phyloP scores from a whole-genome alignment of 2,329 filamentous ascomycete genomes.

The Leptosphaerulina australis region DNA sequence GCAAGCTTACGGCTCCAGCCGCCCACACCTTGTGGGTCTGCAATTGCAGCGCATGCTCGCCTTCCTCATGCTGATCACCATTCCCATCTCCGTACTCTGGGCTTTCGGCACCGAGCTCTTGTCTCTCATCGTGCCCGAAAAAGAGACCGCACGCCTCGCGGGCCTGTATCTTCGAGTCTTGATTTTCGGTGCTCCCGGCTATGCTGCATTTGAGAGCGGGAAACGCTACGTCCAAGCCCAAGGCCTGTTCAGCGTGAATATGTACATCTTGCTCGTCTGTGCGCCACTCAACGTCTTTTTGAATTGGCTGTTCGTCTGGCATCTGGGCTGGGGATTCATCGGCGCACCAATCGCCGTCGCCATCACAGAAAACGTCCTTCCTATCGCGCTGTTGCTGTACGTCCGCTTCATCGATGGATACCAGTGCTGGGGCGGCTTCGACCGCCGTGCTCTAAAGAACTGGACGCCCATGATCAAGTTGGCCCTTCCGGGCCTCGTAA shows the following conservation, averaged over 20 bases:
- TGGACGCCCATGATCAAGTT: slow-evolving; percentile 87
- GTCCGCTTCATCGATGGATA: slow-evolving; percentile 72
- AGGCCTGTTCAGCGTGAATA: slow-evolving; percentile 80
- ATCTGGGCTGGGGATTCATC: slow-evolving; percentile 62
- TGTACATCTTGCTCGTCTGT: slow-evolving; percentile 81
- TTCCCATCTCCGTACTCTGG: slow-evolving; percentile 77
- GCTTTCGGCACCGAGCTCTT: slow-evolving; percentile 70
- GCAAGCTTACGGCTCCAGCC: slow-evolving; percentile 91
- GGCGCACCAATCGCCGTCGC: slow-evolving; percentile 80
- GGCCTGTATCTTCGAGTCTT: slow-evolving; percentile 75
- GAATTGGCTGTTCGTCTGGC: slow-evolving; percentile 83
- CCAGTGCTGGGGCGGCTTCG: slow-evolving; percentile 83
- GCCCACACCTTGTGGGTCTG: slow-evolving; percentile 84
- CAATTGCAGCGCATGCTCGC: slow-evolving; percentile 82
- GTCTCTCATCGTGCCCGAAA: slow-evolving; percentile 69
- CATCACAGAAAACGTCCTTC: slow-evolving; percentile 76
- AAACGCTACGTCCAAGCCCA: slow-evolving; percentile 92
- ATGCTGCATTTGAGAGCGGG: slow-evolving; percentile 75
- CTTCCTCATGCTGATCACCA: slow-evolving; percentile 73
- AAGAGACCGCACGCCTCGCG: slow-evolving; percentile 71
- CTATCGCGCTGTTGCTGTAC: slow-evolving; percentile 74
- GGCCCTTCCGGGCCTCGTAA: slow-evolving; percentile 85
- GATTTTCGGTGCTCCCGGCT: slow-evolving; percentile 73
- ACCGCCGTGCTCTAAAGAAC: slow-evolving; percentile 70
- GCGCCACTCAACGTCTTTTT: slow-evolving; percentile 80